Evolutionary conservation across 2,329 filamentous ascomycete species (phyloP).

Genomic region (Hypomyces perniciosus): DNA sequence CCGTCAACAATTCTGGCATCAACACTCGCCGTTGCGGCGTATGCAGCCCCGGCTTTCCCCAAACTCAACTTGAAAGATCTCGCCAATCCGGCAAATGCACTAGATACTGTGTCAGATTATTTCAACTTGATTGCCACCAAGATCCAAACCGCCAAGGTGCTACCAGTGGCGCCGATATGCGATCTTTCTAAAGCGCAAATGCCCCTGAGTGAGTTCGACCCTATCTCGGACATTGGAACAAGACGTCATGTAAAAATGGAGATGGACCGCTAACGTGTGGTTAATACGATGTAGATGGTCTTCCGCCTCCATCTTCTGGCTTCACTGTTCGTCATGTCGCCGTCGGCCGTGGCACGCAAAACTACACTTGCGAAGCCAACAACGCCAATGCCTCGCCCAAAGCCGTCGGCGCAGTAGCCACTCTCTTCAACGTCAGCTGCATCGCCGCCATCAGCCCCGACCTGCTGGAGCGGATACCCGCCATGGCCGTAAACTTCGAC

Average conservation of each 20-base stretch:
- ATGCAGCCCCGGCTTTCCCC: conserved; percentile 39
- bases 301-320: conserved; percentile 56
- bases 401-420: conserved; percentile 68
- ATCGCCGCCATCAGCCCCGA: conserved; percentile 63
- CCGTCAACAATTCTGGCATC: conserved; percentile 41
- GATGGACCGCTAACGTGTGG: background rate
- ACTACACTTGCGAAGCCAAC: conserved; percentile 75
- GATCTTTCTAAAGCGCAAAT: conserved; percentile 48
- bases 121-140: conserved; percentile 55
- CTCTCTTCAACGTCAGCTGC: conserved; percentile 84
- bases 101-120: conserved; percentile 50
- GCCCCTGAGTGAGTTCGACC: conserved; percentile 38
- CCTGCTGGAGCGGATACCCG: conserved; percentile 58
- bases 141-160: conserved; percentile 41
- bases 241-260: background rate
- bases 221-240: background rate
- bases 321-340: conserved; percentile 69
- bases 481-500: conserved; percentile 62
- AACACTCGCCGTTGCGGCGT: conserved; percentile 39
- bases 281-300: conserved; percentile 31
- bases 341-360: conserved; percentile 83
- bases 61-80: conserved; percentile 30
- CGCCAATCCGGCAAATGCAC: conserved; percentile 31
- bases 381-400: conserved; percentile 57
- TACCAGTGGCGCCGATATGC: conserved; percentile 41